Conservation (phyloP, 805 yeast species). For the Barnettozyma sucrosica region DNA sequence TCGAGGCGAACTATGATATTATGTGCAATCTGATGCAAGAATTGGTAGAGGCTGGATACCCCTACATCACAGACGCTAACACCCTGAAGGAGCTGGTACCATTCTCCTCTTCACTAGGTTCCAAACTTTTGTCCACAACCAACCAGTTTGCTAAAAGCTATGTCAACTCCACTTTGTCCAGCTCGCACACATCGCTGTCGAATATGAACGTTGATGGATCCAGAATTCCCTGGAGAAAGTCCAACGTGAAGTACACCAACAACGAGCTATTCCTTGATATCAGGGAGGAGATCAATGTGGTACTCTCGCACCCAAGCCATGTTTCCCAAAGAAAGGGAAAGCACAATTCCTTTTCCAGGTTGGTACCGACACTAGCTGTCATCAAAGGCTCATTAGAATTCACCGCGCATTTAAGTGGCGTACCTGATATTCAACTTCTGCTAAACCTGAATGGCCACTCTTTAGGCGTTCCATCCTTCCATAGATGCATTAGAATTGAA, state of each 20-base stretch:
- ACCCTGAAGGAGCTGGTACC: constrained; percentile 67
- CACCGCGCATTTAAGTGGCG: constrained; percentile 67
- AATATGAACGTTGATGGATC: constrained; percentile 16
- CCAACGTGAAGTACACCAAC: constrained; percentile 63
- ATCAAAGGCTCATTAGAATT: constrained; percentile 62
- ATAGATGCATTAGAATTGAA: constrained; percentile 56
- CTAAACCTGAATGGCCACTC: constrained; percentile 43
- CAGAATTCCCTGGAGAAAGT: constrained; percentile 70
- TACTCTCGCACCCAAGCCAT: constrained; percentile 32
- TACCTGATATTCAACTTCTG: constrained; percentile 61
- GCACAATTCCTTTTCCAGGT: constrained; percentile 10
- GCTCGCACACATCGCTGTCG: constrained; percentile 9
- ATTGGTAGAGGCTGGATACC: constrained; percentile 72
- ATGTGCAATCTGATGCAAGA: constrained; percentile 67
- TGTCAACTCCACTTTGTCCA: constrained; percentile 12
- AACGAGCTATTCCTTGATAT: constrained; percentile 87
- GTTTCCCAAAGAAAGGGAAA: constrained; percentile 21
- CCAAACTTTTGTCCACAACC: constrained; percentile 32
- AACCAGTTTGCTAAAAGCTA: constrained; percentile 27
- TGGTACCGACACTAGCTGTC: constrained; percentile 42
- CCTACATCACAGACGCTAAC: constrained; percentile 68
- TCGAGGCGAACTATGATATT: constrained; percentile 67
- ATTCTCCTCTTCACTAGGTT: constrained; percentile 28
- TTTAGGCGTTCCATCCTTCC: constrained; percentile 59
- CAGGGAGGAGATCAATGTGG: constrained; percentile 55